Evolutionary conservation across 176 grass and related monocot genomes (phyloP).

Genomic region (Cenchrus purpureus): DNA sequence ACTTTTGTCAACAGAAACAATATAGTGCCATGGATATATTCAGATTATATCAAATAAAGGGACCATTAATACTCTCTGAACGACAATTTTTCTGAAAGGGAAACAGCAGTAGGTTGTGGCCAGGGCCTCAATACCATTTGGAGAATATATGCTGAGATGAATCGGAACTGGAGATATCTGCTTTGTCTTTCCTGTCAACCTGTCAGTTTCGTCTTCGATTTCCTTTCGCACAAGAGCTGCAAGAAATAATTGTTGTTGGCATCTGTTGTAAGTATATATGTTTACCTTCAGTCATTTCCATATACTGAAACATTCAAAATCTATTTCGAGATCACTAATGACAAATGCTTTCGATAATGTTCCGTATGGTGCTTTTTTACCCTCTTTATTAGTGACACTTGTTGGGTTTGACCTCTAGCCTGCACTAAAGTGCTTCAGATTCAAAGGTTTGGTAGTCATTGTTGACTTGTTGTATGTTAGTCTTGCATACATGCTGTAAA

Average conservation of each 20-base stretch:
- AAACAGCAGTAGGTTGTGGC: conserved; percentile 1
- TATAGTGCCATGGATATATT: background rate
- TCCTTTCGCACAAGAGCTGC: conserved; percentile 87
- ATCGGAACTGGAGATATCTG: conserved; percentile 96
- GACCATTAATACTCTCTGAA: background rate
- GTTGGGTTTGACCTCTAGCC: background rate
- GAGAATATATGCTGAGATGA: conserved; percentile 98
- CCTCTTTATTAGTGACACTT: background rate
- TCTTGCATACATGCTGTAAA: background rate
- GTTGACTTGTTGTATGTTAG: background rate
- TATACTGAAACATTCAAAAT: conserved; percentile 1
- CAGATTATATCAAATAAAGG: background rate
- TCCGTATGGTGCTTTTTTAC: background rate
- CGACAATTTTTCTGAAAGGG: background rate
- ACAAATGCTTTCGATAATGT: background rate
- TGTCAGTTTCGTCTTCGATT: conserved; percentile 94
- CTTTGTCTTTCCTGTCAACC: conserved; percentile 80
- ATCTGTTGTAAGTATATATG: background rate
- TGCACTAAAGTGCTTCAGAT: background rate
- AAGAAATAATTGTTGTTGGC: conserved; percentile 29
- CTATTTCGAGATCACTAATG: background rate
- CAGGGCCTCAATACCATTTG: conserved; percentile 55
- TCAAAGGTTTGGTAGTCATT: background rate
- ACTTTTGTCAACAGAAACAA: conserved; percentile 28
- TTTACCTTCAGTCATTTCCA: conserved; percentile 20